Conservation (phyloP, 129 eudicot genomes). For the Centaurea solstitialis region DNA sequence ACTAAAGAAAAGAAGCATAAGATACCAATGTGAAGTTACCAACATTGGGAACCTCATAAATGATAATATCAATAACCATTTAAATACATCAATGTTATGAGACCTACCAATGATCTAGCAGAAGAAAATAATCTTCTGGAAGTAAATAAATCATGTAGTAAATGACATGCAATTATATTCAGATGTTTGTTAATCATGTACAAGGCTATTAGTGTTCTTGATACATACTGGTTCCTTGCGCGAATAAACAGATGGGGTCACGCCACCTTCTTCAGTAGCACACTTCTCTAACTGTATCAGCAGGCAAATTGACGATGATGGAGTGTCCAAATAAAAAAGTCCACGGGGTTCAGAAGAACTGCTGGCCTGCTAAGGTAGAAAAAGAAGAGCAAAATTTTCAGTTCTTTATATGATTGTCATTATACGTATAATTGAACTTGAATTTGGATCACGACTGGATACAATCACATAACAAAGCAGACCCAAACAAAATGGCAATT, state of each 20-base stretch:
- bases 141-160: background rate
- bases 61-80: background rate
- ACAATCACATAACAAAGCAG: background rate
- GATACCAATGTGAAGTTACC: background rate
- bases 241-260: conserved; percentile 89
- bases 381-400: conserved; percentile 17
- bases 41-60: background rate
- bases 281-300: conserved; percentile 96
- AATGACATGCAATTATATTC: background rate
- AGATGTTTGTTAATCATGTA: background rate
- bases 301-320: conserved; percentile 93
- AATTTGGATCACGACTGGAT: background rate
- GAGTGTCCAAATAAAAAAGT: conserved; percentile 81
- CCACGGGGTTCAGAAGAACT: conserved; percentile 83
- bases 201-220: background rate
- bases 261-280: conserved; percentile 99
- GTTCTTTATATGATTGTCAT: background rate
- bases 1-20: background rate
- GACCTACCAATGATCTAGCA: background rate
- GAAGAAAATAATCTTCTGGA: background rate
- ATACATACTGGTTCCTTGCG: conserved; percentile 94
- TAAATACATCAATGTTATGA: background rate
- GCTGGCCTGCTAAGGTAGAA: conserved; percentile 54
- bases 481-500: background rate
- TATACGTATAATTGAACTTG: conserved; percentile 9